Base-by-base conservation (phyloP, 1,284 basidiomycete species). In the Heterobasidion occidentale region DNA sequence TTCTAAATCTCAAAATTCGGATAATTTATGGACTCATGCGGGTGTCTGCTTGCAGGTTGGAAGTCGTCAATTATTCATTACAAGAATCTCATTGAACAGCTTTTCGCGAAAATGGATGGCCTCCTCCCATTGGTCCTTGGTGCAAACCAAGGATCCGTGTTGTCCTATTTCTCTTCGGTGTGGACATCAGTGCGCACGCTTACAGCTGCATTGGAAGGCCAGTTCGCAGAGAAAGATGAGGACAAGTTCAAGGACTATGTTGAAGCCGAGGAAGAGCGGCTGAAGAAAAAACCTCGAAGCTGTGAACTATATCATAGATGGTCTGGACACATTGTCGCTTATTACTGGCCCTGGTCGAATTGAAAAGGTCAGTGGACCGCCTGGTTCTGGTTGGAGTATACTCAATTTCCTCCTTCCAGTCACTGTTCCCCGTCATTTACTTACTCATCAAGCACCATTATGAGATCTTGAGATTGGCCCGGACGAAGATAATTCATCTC, bases 301-400 rank as follows among this genome's bases (percentile, higher is more conserved):
- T 0, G 42, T 68, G 34, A 35, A 53, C 9, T 69, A 64, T 53
- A 53, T 63, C 36, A 61, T 70, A 33, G 67, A 70, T 42, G 65
- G 57, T 1, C 50, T 52, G 11, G 61, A 63, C 36, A 67, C 65
- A 1, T 45, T 69, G 11, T 48, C 54, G 7, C 51, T 67, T 4
- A 51, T 66, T 15, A 56, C 59, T 0, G 63, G 66, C 0, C 56
- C 60, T 1, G 66, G 64, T 2, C 51, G 67, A 12, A 60, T 65
- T 11, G 68, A 68, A 55, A 60, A 63, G 58, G 68, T 67, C n/a
- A 42, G 27, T 27, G 27, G 61, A 14, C 36, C 15, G 54, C 14
- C 15, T 11, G 50, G 36, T 15, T n/a, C 38, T 42, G n/a, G 38
- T 6, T 12, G 3, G 4, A 12, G 38, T 12, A 12, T 42, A 42